A percentile compares a stretch with the other conserved stretches of the same genome.
phyloP scores from a whole-genome alignment of 352 stramenopile genomes.

The Pythium chondricola region DNA sequence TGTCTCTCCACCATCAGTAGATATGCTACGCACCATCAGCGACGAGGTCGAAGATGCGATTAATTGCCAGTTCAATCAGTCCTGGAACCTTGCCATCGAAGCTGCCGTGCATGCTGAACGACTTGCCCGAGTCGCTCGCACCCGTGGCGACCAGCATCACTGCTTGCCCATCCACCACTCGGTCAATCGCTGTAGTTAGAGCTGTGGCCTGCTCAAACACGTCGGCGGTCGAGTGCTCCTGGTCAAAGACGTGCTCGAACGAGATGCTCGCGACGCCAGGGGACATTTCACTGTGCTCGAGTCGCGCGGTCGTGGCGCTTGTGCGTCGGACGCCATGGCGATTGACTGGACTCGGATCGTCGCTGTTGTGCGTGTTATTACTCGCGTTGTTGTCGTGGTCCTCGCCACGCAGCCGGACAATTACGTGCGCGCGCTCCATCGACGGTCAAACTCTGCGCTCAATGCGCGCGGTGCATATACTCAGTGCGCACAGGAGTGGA shows the following conservation, averaged over 20 bases:
- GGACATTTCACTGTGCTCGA: constrained; percentile 77
- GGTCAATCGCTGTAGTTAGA: constrained; percentile 22
- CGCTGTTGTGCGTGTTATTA: not conserved
- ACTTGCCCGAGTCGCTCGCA: constrained; percentile 43
- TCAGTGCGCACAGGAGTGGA: not conserved
- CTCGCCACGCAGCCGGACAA: constrained; percentile 34
- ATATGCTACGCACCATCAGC: not conserved
- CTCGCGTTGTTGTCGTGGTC: not conserved
- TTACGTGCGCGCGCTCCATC: constrained; percentile 43
- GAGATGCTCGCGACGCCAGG: constrained; percentile 67
- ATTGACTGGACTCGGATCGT: not conserved
- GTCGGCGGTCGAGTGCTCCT: constrained; percentile 23
- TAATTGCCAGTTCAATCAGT: constrained; percentile 15
- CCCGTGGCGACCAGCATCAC: constrained; percentile 46
- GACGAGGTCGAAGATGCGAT: constrained; percentile 5
- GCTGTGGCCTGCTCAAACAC: constrained; percentile 36
- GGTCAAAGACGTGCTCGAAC: constrained; percentile 69
- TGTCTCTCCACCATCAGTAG: not conserved
- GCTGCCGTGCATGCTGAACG: constrained; percentile 45
- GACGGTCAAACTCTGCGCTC: too few species aligned
- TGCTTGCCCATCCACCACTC: constrained; percentile 22
- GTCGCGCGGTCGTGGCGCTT: constrained; percentile 48
- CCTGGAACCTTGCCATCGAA: constrained; percentile 17
- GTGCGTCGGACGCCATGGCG: constrained; percentile 42
- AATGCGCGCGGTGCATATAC: not conserved